Evolutionary conservation across 345 rosid genomes (phyloP).

Genomic region (Eucalyptus leucophloia): DNA sequence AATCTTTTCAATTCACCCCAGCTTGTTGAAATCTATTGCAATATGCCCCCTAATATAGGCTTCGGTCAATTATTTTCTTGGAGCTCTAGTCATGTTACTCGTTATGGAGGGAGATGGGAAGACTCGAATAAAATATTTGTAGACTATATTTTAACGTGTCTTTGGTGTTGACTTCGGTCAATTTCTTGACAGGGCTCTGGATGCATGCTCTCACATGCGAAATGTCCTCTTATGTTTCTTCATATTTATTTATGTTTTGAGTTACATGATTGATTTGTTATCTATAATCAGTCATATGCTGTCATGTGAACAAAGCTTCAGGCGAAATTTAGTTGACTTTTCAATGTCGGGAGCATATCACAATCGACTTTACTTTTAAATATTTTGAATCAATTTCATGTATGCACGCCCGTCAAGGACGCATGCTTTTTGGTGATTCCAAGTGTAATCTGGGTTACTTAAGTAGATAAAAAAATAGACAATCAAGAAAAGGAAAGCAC

Average conservation of each 20-base stretch:
- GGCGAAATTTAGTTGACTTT: not conserved
- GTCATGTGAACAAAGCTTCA: not conserved
- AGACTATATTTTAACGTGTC: not conserved
- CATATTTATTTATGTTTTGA: no score
- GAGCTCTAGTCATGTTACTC: not conserved
- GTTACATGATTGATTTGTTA: not conserved
- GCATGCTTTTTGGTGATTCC: not conserved
- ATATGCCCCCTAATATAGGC: not conserved
- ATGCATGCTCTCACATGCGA: not conserved
- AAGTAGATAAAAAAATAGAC: not conserved
- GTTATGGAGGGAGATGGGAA: not conserved
- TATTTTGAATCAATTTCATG: not conserved
- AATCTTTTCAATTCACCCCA: not conserved
- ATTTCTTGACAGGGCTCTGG: not conserved
- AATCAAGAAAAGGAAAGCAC: not conserved
- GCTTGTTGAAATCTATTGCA: not conserved
- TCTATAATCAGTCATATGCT: not conserved
- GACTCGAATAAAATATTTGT: not conserved
- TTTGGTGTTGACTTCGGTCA: not conserved
- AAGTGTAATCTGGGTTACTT: not conserved
- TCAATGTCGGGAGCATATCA: rapidly evolving
- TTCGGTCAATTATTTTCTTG: not conserved
- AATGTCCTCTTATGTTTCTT: not conserved
- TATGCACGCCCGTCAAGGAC: not conserved
- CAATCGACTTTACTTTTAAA: not conserved